These are phyloP conservation scores for Eucalyptus cloeziana DNA, from an alignment of 345 rosid genomes.

Conservation along the genomic window DNA sequence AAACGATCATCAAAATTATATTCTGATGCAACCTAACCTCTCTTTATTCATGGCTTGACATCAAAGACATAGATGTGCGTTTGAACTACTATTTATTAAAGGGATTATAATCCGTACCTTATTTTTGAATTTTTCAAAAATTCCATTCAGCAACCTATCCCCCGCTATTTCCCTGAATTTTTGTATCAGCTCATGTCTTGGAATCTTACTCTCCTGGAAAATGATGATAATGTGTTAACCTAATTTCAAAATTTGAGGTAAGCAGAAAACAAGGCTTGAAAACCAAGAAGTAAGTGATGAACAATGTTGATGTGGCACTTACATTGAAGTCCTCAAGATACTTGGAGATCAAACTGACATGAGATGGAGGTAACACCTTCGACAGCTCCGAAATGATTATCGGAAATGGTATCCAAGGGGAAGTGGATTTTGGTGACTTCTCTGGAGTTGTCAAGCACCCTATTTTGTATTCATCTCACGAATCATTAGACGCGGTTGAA, in stretches of 20 bases:
- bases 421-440: slow-evolving; percentile 21
- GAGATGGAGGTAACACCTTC: slow-evolving; percentile 34
- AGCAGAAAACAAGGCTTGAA: not conserved
- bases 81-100: not conserved
- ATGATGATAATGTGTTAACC: not conserved
- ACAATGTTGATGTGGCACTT: not conserved
- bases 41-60: not conserved
- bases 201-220: slow-evolving; percentile 46
- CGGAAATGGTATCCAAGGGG: slow-evolving; percentile 86
- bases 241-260: not conserved
- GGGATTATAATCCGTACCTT: slow-evolving; percentile 11
- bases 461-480: slow-evolving; percentile 2
- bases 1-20: not conserved
- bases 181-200: slow-evolving; percentile 48
- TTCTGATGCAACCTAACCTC: not conserved
- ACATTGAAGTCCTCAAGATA: slow-evolving; percentile 47
- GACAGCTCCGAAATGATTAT: slow-evolving; percentile 51
- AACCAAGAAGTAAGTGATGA: not conserved
- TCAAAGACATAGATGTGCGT: not conserved
- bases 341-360: slow-evolving; percentile 33
- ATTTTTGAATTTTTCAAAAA: slow-evolving; percentile 44
- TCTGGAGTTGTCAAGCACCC: slow-evolving; percentile 11
- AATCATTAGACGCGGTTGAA: not conserved
- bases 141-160: slow-evolving; percentile 52
- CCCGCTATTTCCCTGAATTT: slow-evolving; percentile 53